A percentile compares a stretch with the other conserved stretches of the same genome.
Conservation (phyloP, 345 rosid genomes). For the Microthlaspi erraticum region DNA sequence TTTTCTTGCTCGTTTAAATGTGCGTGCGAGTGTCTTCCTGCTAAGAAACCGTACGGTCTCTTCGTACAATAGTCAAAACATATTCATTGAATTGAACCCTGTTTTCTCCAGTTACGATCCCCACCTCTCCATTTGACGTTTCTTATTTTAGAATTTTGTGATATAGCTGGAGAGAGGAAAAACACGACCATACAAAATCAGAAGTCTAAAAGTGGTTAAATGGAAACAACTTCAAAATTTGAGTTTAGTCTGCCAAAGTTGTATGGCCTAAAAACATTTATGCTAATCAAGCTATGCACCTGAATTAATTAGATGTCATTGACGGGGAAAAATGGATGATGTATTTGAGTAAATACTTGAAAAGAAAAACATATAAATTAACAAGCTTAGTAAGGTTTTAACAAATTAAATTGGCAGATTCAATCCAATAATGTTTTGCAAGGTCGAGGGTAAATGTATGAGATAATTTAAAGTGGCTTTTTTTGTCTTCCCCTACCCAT, state of each 20-base stretch:
- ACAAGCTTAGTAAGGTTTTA: not conserved
- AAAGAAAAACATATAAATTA: constrained; percentile 1
- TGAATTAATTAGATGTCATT: not conserved
- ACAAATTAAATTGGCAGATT: not conserved
- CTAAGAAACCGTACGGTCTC: constrained; percentile 38
- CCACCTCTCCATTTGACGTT: constrained; percentile 3
- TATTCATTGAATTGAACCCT: constrained; percentile 39
- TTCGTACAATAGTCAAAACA: constrained; percentile 37
- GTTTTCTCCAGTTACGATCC: constrained; percentile 15
- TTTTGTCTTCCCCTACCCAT: no score
- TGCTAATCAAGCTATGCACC: not conserved
- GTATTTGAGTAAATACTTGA: not conserved
- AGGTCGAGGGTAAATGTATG: not conserved
- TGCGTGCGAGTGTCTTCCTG: constrained; percentile 24
- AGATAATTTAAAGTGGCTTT: no score
- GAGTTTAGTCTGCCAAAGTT: not conserved
- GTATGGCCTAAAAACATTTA: not conserved
- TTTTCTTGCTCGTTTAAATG: constrained; percentile 24
- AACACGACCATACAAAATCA: not conserved
- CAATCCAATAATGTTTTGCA: not conserved
- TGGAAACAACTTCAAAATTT: not conserved
- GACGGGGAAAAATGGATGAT: not conserved
- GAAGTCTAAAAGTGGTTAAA: not conserved
- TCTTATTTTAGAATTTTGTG: constrained; percentile 22
- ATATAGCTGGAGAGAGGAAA: not conserved